Evolutionary conservation across 2,329 filamentous ascomycete genomes (phyloP).

Genomic region (Botrytis porri): DNA sequence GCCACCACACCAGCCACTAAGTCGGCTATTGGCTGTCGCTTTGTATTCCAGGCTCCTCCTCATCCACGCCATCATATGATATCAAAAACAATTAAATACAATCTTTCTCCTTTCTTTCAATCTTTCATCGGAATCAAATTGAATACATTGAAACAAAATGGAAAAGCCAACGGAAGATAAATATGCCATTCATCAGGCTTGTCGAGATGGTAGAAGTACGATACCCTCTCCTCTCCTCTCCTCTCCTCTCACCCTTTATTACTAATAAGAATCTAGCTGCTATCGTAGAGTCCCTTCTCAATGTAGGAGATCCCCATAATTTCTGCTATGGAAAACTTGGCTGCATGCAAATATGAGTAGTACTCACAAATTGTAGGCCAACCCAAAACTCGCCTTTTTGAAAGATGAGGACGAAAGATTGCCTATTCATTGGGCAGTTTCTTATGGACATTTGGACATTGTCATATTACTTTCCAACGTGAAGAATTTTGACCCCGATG

Average conservation of each 20-base stretch:
- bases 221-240: conserved; percentile 10
- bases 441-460: conserved; percentile 75
- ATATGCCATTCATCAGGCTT: conserved; percentile 84
- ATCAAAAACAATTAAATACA: neutral
- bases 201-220: conserved; percentile 79
- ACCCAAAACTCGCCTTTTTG: conserved; percentile 68
- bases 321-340: neutral
- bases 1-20: neutral
- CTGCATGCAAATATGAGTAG: conserved; percentile 6
- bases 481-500: conserved; percentile 79
- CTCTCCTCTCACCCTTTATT: conserved; percentile 1
- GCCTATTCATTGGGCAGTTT: conserved; percentile 90
- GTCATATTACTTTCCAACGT: conserved; percentile 67
- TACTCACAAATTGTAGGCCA: conserved; percentile 52
- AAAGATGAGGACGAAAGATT: conserved; percentile 86
- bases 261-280: conserved; percentile 50
- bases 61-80: conserved; percentile 13
- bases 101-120: neutral
- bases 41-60: conserved; percentile 9
- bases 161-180: conserved; percentile 48
- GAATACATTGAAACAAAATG: neutral
- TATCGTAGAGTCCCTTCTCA: conserved; percentile 71
- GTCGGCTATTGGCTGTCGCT: neutral
- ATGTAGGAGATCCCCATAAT: conserved; percentile 47
- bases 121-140: neutral